Evolutionary conservation across 495 filamentous ascomycete species (phyloP).

Genomic region (Penicillium coprophilum): DNA sequence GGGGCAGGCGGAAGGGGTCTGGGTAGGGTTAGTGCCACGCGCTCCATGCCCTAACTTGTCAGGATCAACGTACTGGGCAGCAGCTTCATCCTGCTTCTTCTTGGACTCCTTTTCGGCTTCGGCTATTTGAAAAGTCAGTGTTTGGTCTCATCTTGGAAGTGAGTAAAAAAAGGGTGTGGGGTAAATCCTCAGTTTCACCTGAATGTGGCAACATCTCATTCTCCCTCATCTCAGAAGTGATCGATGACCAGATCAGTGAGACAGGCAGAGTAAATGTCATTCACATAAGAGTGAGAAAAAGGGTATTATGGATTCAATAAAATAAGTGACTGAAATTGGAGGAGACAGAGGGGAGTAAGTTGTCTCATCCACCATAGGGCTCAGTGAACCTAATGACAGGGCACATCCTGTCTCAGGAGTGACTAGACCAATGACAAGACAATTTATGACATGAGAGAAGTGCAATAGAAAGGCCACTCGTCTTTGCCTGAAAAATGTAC

Average conservation of each 20-base stretch:
- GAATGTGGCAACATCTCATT: neutral
- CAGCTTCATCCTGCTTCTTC: neutral
- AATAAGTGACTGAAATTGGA: neutral
- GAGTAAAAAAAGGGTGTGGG: neutral
- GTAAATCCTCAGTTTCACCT: neutral
- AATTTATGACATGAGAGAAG: neutral
- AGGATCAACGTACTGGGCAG: slow-evolving; percentile 6
- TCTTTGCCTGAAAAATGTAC: neutral
- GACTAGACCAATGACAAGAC: neutral
- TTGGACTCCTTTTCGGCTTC: neutral
- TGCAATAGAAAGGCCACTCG: neutral
- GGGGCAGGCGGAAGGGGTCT: slow-evolving; percentile 27
- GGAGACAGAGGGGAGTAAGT: neutral
- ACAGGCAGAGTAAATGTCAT: neutral
- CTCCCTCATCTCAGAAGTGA: neutral
- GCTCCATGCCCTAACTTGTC: slow-evolving; percentile 22
- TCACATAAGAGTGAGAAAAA: neutral
- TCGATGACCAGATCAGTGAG: neutral
- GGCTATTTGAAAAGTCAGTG: neutral
- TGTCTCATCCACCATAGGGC: neutral
- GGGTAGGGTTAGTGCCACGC: slow-evolving; percentile 28
- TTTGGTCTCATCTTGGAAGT: neutral
- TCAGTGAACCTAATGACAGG: neutral
- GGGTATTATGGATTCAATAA: neutral
- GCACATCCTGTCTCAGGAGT: neutral